A percentile compares a stretch with the other conserved stretches of the same genome.
phyloP scores from a whole-genome alignment of 371 early-diverging fungal genomes.

The Apophysomyces sp. region DNA sequence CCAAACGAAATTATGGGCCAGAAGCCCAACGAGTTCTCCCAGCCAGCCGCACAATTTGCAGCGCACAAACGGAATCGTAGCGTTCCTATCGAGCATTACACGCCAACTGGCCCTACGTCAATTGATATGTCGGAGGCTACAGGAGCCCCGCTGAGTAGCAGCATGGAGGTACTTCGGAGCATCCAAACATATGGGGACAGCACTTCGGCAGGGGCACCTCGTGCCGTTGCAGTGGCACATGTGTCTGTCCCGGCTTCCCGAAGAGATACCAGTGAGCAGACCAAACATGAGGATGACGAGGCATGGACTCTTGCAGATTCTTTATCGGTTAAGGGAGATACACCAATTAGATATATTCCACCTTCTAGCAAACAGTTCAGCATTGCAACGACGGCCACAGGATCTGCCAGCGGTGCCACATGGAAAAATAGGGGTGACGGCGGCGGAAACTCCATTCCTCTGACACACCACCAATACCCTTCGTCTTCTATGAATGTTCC shows the following conservation, averaged over 20 bases:
- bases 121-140: conserved; percentile 2
- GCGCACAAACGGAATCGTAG: conserved; percentile 9
- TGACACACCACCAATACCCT: conserved; percentile 39
- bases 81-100: conserved; percentile 23
- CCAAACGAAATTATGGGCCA: conserved; percentile 40
- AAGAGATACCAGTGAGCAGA: not conserved
- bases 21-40: conserved; percentile 45
- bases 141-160: conserved; percentile 30
- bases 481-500: conserved; percentile 42
- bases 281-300: conserved; percentile 7
- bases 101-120: conserved; percentile 5
- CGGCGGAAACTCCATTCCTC: conserved; percentile 15
- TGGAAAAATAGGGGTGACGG: conserved; percentile 15
- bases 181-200: conserved; percentile 30
- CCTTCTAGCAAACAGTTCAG: conserved; percentile 31
- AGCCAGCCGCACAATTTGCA: conserved; percentile 20
- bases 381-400: conserved; percentile 27
- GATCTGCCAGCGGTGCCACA: conserved; percentile 21
- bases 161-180: conserved; percentile 42
- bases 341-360: conserved; percentile 40
- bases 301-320: conserved; percentile 32
- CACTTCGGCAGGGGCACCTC: not conserved
- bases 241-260: conserved; percentile 1
- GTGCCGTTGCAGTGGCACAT: conserved; percentile 11
- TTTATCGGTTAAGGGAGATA: conserved; percentile 21